These are phyloP conservation scores for Penicillium mononematosum DNA, from an alignment of 495 filamentous ascomycete genomes.

Conservation along the genomic window DNA sequence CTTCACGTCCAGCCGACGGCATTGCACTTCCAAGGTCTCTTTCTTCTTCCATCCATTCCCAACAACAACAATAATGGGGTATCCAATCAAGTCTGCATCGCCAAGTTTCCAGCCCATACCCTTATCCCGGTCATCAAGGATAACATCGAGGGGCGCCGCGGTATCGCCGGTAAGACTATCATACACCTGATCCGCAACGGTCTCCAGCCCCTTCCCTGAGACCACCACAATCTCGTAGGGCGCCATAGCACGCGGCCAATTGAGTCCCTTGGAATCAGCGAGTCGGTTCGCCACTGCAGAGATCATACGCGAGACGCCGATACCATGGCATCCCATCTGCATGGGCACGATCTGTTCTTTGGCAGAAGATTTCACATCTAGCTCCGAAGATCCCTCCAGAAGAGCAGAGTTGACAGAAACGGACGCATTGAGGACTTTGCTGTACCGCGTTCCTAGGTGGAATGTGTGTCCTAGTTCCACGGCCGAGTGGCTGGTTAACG, in stretches of 20 bases:
- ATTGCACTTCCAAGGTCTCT: constrained; percentile 71
- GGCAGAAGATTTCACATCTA: constrained; percentile 15
- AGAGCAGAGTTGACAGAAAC: constrained; percentile 44
- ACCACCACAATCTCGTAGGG: constrained; percentile 81
- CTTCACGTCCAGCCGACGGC: constrained; percentile 55
- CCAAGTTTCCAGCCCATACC: constrained; percentile 77
- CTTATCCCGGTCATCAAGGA: constrained; percentile 75
- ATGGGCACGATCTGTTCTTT: constrained; percentile 51
- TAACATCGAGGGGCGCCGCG: constrained; percentile 49
- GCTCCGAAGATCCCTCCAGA: constrained; percentile 18
- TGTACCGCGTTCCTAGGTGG: constrained; percentile 87
- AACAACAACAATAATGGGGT: constrained; percentile 76
- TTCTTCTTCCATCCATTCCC: constrained; percentile 70
- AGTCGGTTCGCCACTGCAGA: constrained; percentile 75
- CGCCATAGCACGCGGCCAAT: constrained; percentile 84
- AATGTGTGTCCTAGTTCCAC: constrained; percentile 96
- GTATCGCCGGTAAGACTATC: constrained; percentile 45
- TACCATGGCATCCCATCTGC: constrained; percentile 96
- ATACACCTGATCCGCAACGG: constrained; percentile 58
- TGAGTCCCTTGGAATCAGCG: constrained; percentile 72
- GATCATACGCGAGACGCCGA: constrained; percentile 89
- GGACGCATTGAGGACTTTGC: constrained; percentile 63
- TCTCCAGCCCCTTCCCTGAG: constrained; percentile 47
- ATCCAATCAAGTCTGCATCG: constrained; percentile 87
- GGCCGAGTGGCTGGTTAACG: constrained; percentile 64